Base-by-base conservation (phyloP, 768 basidiomycete genomes). In the Rhodotorula kratochvilovae region DNA sequence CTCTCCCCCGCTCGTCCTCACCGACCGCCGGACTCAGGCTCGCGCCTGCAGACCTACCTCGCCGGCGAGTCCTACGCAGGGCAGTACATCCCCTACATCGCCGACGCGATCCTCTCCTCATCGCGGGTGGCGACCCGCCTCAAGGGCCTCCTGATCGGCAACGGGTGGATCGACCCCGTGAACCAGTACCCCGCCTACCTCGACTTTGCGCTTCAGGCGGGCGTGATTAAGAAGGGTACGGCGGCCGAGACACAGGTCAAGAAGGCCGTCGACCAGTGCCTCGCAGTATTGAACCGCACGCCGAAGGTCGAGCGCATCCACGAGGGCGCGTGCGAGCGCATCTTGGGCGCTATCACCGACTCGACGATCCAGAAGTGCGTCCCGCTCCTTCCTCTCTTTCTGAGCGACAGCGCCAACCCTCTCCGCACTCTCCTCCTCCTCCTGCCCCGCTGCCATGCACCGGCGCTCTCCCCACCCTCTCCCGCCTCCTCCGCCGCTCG, bases 31-130 rank as follows among this genome's bases (percentile, higher is more conserved):
- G 0, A 2, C 23, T 31, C 31, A 5, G 10, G 8, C 45, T 15
- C 29, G n/a, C 39, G 48, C 21, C 45, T 23, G 43, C 78, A 98
- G 94, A 96, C 94, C 12, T 99, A 94, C 80, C 81, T 99, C 8
- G 90, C 90, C 0, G 96, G 96, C 69, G 96, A 99, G 83, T 93
- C 91, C 71, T 99, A 87, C 80, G 96, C 94, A 36, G 96, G 96
- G 33, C 94, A 98, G 82, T 98, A 90, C 83, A 95, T 99, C 77
- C 96, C 96, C 8, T 95, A 91, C 80, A 93, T 93, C 77, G 91
- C 91, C 89, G 76, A 73, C 82, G 77, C 70, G 7, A 68, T 69
- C 55, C 48, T 73, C 31, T 17, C 25, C 17, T 63, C 71, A 3
- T 63, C 68, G 25, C 63, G 61, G 13, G n/a, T 70, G 21, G 21